Percentiles rank a stretch among this genome's conserved stretches.
Evolutionary conservation across 2,329 filamentous ascomycete species (phyloP).

Genomic region (Paecilomyces dactylethromorphus): DNA sequence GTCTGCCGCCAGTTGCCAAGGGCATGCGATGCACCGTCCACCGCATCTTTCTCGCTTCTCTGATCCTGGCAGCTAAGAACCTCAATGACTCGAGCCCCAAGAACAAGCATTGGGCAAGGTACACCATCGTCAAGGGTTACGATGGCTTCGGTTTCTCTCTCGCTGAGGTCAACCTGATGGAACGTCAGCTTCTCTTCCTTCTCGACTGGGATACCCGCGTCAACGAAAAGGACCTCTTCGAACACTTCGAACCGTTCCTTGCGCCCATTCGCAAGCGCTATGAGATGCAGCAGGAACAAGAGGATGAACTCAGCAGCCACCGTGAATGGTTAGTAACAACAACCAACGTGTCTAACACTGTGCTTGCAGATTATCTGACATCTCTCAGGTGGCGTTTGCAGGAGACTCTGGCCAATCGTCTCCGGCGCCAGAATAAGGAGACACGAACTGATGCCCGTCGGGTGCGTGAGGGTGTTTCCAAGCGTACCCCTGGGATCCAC

Average conservation of each 20-base stretch:
- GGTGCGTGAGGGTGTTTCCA: conserved; percentile 10
- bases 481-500: conserved; percentile 21
- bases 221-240: conserved; percentile 75
- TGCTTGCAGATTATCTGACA: background rate
- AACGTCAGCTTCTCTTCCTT: conserved; percentile 93
- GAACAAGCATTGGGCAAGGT: conserved; percentile 99
- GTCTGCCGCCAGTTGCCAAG: conserved; percentile 88
- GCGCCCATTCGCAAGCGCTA: conserved; percentile 65
- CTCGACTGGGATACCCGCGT: conserved; percentile 93
- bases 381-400: conserved; percentile 23
- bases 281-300: conserved; percentile 47
- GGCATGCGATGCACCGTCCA: conserved; percentile 95
- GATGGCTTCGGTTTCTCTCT: conserved; percentile 83
- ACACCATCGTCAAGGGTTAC: conserved; percentile 69
- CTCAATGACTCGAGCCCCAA: conserved; percentile 97
- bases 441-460: conserved; percentile 19
- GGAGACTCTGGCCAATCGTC: conserved; percentile 27
- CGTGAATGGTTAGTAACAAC: conserved; percentile 23
- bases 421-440: conserved; percentile 31
- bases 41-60: conserved; percentile 79
- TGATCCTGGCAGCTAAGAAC: conserved; percentile 78
- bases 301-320: conserved; percentile 36
- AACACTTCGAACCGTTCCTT: conserved; percentile 81
- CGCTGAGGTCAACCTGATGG: conserved; percentile 98
- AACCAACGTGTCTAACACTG: background rate